Base-by-base conservation (phyloP, 2,329 filamentous ascomycete species). In the Ploettnerulaceae sp. region DNA sequence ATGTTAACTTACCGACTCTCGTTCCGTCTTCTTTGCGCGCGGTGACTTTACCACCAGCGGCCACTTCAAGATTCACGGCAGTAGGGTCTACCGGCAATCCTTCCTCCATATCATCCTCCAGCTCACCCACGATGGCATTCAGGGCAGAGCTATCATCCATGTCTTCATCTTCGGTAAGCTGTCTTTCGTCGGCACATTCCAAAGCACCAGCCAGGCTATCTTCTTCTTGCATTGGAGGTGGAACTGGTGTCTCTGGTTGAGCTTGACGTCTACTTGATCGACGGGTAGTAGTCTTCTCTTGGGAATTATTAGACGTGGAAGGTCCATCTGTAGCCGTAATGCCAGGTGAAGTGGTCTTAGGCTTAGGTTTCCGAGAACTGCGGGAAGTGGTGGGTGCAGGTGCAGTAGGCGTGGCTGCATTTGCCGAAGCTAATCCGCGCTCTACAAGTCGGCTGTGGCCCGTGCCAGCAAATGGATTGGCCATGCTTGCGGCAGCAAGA, bases 21-120 rank as follows among this genome's bases (percentile, higher is more conserved):
- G 88, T 94, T 4, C 91, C 91, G 63, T 96, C 90, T 58, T 96
- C 91, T 61, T 93, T 91, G 41, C 86, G 84, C 29, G 91, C 91
- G 1, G 88, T 95, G 11, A 96, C 84, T 62, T 89, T 94, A 11
- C 89, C 91, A 15, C 83, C 86, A 14, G 86, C 82, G 29, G 84
- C 89, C 32, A 96, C 80, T 66, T 97, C 91, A 64, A 98, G 79
- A 60, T 89, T 96, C 24, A 97, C 89, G 5, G 93, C 90, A 3
- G 86, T 85, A 2, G 89, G 86, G 57, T 93, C 88, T 5, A 84
- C 76, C n/a, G 77, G 73, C n/a, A 71, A 77, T 45, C 85, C 83
- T 40, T 88, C 77, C 26, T 79, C 81, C 66, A 91, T 82, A 24
- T 90, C 88, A 51, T 91, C 86, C 46, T 96, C 89, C 1, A 96